Evolutionary conservation across 257 asterid species (phyloP).

Genomic region (Solanum lycopersicoides): DNA sequence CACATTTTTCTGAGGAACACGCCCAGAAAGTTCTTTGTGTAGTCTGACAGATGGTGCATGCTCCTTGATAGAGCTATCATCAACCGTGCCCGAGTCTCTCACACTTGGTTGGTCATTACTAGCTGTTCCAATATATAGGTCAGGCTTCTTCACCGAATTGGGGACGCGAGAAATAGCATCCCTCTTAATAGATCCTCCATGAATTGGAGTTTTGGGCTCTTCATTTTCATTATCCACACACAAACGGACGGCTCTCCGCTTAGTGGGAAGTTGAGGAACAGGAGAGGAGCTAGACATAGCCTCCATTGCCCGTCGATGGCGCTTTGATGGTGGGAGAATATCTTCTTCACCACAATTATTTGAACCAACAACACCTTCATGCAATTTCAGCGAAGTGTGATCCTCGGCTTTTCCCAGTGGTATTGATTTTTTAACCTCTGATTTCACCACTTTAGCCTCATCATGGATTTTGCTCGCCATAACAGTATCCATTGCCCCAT

Average conservation of each 20-base stretch:
- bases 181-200: constrained; percentile 56
- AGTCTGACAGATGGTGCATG: constrained; percentile 26
- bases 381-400: constrained; percentile 11
- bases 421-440: constrained; percentile 19
- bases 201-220: constrained; percentile 90
- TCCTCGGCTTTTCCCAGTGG: constrained; percentile 29
- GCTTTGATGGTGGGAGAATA: constrained; percentile 63
- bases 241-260: constrained; percentile 90
- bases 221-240: constrained; percentile 66
- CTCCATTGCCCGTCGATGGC: constrained; percentile 44
- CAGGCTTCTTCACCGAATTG: constrained; percentile 36
- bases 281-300: constrained; percentile 16
- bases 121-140: constrained; percentile 13
- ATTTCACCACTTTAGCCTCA: constrained; percentile 17
- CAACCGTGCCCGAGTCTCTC: constrained; percentile 27
- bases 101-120: constrained; percentile 13
- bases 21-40: constrained; percentile 23
- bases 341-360: constrained; percentile 52
- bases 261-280: constrained; percentile 27
- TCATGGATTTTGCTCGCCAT: constrained; percentile 17
- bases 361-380: constrained; percentile 25
- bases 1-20: constrained; percentile 23
- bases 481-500: constrained; percentile 28
- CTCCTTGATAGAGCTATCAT: constrained; percentile 30
- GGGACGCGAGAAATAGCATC: constrained; percentile 20